phyloP scores from a whole-genome alignment of 2,329 filamentous ascomycete genomes.

The Knufia petricola region DNA sequence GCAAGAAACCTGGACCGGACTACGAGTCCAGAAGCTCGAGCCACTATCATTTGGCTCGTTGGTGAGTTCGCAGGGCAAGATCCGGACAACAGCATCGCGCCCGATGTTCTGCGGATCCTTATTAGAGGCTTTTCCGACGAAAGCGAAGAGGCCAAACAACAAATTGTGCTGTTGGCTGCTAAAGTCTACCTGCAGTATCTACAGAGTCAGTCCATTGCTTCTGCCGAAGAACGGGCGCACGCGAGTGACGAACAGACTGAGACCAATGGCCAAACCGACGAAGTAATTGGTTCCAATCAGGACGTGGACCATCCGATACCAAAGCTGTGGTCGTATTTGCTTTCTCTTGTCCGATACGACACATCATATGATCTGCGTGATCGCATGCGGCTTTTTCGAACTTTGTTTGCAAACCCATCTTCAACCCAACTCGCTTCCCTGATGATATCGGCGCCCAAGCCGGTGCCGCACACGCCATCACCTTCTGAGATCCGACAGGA shows the following conservation, averaged over 20 bases:
- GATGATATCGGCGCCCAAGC: slow-evolving; percentile 86
- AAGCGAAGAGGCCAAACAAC: slow-evolving; percentile 74
- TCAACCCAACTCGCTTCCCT: slow-evolving; percentile 77
- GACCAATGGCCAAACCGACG: slow-evolving; percentile 20
- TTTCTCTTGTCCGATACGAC: slow-evolving; percentile 82
- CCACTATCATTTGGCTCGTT: slow-evolving; percentile 94
- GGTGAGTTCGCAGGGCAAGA: slow-evolving; percentile 81
- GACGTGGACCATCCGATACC: slow-evolving; percentile 58
- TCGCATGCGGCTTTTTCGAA: slow-evolving; percentile 76
- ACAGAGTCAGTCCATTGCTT: slow-evolving; percentile 29
- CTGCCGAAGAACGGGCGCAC: slow-evolving; percentile 5
- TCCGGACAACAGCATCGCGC: slow-evolving; percentile 77
- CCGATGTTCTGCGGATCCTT: slow-evolving; percentile 82
- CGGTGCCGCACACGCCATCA: slow-evolving; percentile 79
- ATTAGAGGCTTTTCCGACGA: slow-evolving; percentile 77
- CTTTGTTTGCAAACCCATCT: slow-evolving; percentile 65
- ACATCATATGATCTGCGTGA: slow-evolving; percentile 92
- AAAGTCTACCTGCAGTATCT: slow-evolving; percentile 91
- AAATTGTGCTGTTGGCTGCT: slow-evolving; percentile 86
- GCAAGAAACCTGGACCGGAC: slow-evolving; percentile 87
- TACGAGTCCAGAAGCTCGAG: slow-evolving; percentile 76
- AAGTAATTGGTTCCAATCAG: slow-evolving; percentile 21
- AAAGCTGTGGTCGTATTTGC: slow-evolving; percentile 72
- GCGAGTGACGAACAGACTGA: slow-evolving; percentile 23
- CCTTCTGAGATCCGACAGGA: slow-evolving; percentile 75